phyloP scores from a whole-genome alignment of 129 eudicot species.

The Helianthus tuberosus region DNA sequence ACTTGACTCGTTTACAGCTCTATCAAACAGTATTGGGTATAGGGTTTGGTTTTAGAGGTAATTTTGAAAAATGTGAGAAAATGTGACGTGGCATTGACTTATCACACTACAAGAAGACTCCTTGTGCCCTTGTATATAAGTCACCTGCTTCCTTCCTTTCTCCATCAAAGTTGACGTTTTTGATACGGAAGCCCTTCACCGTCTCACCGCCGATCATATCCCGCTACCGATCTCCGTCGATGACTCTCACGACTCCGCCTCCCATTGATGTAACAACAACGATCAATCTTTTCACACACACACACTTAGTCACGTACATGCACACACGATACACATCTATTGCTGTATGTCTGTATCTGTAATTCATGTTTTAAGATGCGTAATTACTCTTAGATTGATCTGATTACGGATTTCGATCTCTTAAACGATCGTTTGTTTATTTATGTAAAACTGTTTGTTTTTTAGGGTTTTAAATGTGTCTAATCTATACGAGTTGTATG shows the following conservation, averaged over 20 bases:
- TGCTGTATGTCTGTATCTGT: constrained; percentile 3
- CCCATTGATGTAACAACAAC: constrained; percentile 49
- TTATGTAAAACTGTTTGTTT: too few relatives aligned
- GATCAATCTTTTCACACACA: background rate
- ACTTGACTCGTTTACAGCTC: too few relatives aligned
- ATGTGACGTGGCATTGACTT: too few relatives aligned
- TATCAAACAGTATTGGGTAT: too few relatives aligned
- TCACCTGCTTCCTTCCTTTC: background rate
- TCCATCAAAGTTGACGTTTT: constrained; percentile 35
- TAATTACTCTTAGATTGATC: background rate
- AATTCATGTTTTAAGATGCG: background rate
- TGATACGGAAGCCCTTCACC: background rate
- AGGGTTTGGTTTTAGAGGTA: too few relatives aligned
- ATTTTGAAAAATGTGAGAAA: too few relatives aligned
- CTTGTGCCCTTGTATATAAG: too few relatives aligned
- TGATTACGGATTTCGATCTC: constrained; percentile 23
- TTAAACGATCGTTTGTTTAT: background rate
- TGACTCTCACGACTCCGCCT: constrained; percentile 53
- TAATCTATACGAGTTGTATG: too few relatives aligned
- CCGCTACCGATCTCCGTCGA: constrained; percentile 32
- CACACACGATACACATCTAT: constrained; percentile 17
- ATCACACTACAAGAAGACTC: too few relatives aligned
- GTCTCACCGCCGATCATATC: constrained; percentile 32
- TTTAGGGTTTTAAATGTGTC: too few relatives aligned
- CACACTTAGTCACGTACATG: constrained; percentile 9